A percentile compares a stretch with the other conserved stretches of the same genome.
Conservation (phyloP, 371 early-diverging fungal genomes). For the Globomyces sp. region DNA sequence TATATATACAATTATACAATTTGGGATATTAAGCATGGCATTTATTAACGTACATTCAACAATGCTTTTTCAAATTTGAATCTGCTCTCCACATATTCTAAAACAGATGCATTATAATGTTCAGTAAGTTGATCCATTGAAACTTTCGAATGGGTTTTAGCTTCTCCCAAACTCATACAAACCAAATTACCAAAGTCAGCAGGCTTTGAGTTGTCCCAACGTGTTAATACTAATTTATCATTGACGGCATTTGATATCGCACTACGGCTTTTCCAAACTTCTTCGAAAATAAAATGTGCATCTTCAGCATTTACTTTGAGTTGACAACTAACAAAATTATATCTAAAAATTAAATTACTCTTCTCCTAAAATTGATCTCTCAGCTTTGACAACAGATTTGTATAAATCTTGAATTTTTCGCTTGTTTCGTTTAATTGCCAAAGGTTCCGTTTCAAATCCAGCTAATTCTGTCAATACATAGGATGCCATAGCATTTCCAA, state of each 20-base stretch:
- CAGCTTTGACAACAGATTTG: conserved; percentile 69
- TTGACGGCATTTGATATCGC: conserved; percentile 65
- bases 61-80: too few relatives aligned
- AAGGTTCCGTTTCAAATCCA: conserved; percentile 71
- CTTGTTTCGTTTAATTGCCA: conserved; percentile 75
- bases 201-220: conserved; percentile 74
- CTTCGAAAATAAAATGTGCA: conserved; percentile 81
- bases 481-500: conserved; percentile 89
- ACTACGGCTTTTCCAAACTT: conserved; percentile 83
- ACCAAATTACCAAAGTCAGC: conserved; percentile 71
- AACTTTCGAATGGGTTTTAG: conserved; percentile 39
- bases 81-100: too few relatives aligned
- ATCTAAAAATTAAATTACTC: conserved; percentile 38
- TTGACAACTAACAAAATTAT: conserved; percentile 29
- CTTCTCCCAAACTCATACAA: conserved; percentile 79
- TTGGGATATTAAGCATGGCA: too few relatives aligned
- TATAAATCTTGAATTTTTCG: conserved; percentile 70
- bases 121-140: too few relatives aligned
- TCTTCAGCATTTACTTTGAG: conserved; percentile 65
- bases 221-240: conserved; percentile 70
- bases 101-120: too few relatives aligned
- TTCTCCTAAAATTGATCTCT: conserved; percentile 48
- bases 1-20: too few relatives aligned
- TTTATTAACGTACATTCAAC: too few relatives aligned
- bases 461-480: conserved; percentile 79